Percentiles rank a stretch among this genome's conserved stretches.
Conservation (phyloP, 495 filamentous ascomycete genomes). For the Thozetella sp. region DNA sequence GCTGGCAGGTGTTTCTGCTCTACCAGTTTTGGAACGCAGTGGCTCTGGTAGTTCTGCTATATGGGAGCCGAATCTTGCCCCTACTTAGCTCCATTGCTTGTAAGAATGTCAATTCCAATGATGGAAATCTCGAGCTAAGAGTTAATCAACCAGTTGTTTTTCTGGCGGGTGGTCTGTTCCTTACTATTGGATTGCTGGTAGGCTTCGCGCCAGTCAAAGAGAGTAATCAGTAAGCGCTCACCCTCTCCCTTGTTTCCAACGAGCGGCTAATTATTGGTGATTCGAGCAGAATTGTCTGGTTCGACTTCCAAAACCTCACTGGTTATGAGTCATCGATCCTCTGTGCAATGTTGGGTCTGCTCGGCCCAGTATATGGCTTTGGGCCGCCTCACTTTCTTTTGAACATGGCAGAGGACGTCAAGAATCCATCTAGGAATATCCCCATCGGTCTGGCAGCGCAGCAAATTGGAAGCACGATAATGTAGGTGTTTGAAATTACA, state of each 20-base stretch:
- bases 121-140: no score
- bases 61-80: background rate
- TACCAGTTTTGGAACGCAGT: background rate
- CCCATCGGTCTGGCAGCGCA: background rate
- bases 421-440: background rate
- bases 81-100: background rate
- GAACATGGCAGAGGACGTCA: background rate
- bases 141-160: no score
- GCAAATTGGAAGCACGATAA: background rate
- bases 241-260: background rate
- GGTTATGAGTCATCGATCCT: background rate
- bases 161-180: background rate
- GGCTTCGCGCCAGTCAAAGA: background rate
- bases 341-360: background rate
- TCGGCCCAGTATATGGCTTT: background rate
- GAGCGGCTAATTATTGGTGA: background rate
- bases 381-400: background rate
- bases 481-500: background rate
- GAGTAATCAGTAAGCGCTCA: background rate
- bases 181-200: background rate
- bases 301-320: background rate
- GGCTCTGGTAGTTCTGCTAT: background rate
- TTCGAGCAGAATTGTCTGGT: background rate
- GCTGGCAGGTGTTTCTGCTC: background rate
- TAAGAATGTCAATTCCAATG: background rate